Base-by-base conservation (phyloP, 352 stramenopile species). In the Peronospora tabacina region DNA sequence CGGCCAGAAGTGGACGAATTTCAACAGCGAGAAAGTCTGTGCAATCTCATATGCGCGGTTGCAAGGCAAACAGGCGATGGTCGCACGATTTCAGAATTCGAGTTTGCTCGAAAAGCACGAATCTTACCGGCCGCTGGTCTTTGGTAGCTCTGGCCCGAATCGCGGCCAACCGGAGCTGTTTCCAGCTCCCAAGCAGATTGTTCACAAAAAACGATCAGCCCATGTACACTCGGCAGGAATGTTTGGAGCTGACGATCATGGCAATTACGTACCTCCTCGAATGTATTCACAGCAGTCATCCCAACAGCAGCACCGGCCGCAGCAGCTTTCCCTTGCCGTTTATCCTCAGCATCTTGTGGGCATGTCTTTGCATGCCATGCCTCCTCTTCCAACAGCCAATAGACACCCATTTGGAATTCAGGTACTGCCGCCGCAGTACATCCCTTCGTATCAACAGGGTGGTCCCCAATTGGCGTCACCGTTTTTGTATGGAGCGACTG, bases 11-110 rank as follows among this genome's bases (percentile, higher is more conserved):
- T 99, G 97, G 97, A 95, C 87, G 33, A 97, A 97, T 43, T 99
- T 99, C 63, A 99, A 99, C 61, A 98, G 90, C 64, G 96, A 98
- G 56, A 99, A 99, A 72, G 96, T 99, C 33, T 94, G 82, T 43
- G 94, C 95, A 48, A 98, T 99, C 51, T 98, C 94, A 5, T 99
- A 99, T 63, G 97, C 96, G 26, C 77, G 96, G 7, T 96, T 99
- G 56, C 87, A 96, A 41, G 95, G 96, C 41, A 98, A 98, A 56
- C 78, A 95, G 32, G 91, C 95, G 8, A 99, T 99, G 94, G 90
- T 99, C 54, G 90, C 95, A 46, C 89, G 96, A 45, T 99, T 99
- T 78, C 93, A 98, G 69, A 99, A 99, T 60, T 98, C 94, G 45
- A 95, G 77, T 61, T 60, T 98, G 39, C 67, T 98, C 16, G 85